Evolutionary conservation across 208 protist genomes (phyloP).

Genomic region (Leishmania lainsoni): DNA sequence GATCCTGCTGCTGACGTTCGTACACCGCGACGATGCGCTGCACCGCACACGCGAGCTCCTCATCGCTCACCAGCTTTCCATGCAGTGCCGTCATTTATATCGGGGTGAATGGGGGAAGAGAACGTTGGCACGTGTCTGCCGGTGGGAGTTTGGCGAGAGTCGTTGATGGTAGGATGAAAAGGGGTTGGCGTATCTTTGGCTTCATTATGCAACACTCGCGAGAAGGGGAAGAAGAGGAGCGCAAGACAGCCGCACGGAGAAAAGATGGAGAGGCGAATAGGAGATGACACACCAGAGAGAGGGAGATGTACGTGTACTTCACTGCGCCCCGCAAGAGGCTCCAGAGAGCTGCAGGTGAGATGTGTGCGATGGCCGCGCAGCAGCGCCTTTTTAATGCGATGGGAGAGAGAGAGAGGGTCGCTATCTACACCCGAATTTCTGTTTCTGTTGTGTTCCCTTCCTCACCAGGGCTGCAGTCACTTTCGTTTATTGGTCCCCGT

Average conservation of each 20-base stretch:
- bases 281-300: not conserved
- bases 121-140: not conserved
- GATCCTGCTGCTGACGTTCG: constrained; percentile 22
- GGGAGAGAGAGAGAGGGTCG: not conserved
- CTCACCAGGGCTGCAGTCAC: not conserved
- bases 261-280: constrained; percentile 10
- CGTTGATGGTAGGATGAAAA: not conserved
- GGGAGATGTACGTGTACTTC: not conserved
- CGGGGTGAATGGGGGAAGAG: not conserved
- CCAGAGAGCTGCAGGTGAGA: not conserved
- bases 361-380: not conserved
- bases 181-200: not conserved
- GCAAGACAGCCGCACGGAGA: not conserved
- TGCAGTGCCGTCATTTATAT: constrained; percentile 9
- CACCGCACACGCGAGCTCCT: constrained; percentile 22
- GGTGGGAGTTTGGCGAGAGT: not conserved
- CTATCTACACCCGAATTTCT: not conserved
- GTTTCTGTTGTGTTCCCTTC: not conserved
- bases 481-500: not conserved
- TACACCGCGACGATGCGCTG: constrained; percentile 24
- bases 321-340: not conserved
- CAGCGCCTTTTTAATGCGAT: too few relatives aligned
- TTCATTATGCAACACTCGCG: not conserved
- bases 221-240: not conserved
- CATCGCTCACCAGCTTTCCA: constrained; percentile 10